Conservation (phyloP, 495 filamentous ascomycete genomes). For the Beverwykella pulmonaria region DNA sequence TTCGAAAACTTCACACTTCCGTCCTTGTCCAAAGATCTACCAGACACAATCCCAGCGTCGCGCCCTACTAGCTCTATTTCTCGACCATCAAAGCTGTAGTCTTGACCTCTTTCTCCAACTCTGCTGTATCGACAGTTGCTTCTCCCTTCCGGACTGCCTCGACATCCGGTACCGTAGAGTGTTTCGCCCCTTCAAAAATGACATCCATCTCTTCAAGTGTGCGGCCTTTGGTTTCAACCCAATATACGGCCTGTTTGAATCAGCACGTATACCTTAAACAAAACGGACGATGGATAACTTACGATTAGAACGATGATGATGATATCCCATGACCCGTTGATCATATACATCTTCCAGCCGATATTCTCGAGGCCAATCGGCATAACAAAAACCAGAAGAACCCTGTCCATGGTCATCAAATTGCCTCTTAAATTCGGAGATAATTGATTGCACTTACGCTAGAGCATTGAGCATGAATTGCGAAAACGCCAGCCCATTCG, state of each 20-base stretch:
- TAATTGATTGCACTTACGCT: slow-evolving; percentile 41
- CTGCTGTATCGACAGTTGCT: background rate
- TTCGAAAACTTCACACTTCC: too few relatives aligned
- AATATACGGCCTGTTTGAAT: slow-evolving; percentile 46
- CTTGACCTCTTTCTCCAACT: slow-evolving; percentile 4
- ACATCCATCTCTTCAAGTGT: slow-evolving; percentile 26
- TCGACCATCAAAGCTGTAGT: background rate
- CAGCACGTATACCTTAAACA: too few relatives aligned
- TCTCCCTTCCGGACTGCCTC: slow-evolving; percentile 47
- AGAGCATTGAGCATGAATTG: slow-evolving; percentile 50
- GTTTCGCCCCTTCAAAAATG: slow-evolving; percentile 25
- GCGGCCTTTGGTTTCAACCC: slow-evolving; percentile 27
- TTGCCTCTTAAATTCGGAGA: background rate
- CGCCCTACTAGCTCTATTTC: too few relatives aligned
- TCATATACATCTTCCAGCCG: slow-evolving; percentile 41
- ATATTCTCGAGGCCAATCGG: slow-evolving; percentile 49
- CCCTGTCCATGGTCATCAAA: slow-evolving; percentile 34
- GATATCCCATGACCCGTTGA: slow-evolving; percentile 39
- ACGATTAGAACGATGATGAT: slow-evolving; percentile 35
- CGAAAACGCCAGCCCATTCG: slow-evolving; percentile 40
- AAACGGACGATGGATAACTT: background rate
- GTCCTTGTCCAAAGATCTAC: too few relatives aligned
- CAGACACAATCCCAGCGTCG: too few relatives aligned
- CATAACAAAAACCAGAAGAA: slow-evolving; percentile 54
- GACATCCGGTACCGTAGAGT: slow-evolving; percentile 39